Evolutionary conservation across 2,329 filamentous ascomycete species (phyloP).

Genomic region (Aureobasidium sp.): DNA sequence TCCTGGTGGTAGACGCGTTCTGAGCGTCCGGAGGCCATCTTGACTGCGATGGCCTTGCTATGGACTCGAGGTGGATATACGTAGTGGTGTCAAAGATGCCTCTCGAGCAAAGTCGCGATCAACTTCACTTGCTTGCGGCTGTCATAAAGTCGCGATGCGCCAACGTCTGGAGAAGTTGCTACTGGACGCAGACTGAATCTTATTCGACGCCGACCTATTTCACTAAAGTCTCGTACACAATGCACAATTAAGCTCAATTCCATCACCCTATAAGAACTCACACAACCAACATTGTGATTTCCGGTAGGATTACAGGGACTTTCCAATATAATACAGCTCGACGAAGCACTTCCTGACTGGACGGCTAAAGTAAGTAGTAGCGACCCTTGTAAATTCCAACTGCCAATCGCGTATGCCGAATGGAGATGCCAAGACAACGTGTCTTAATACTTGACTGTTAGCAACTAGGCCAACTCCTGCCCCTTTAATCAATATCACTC

Average conservation of each 20-base stretch:
- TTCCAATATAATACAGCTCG: background rate
- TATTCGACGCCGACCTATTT: background rate
- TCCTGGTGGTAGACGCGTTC: conserved; percentile 66
- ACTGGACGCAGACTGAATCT: background rate
- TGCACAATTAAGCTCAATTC: background rate
- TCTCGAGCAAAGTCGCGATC: background rate
- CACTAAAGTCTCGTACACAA: background rate
- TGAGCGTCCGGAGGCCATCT: conserved; percentile 15
- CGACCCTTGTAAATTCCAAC: background rate
- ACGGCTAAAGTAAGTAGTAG: background rate
- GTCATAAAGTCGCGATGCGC: background rate
- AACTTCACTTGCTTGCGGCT: background rate
- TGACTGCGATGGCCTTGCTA: background rate
- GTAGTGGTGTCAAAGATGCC: background rate
- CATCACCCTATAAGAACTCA: background rate
- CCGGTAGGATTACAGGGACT: background rate
- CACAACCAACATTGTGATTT: background rate
- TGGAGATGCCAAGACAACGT: conserved; percentile 4
- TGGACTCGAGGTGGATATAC: background rate
- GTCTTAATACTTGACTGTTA: background rate
- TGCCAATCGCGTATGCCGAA: background rate
- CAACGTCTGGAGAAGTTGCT: background rate
- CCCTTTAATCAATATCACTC: background rate
- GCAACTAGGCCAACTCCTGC: background rate
- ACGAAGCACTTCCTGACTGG: no score